phyloP scores from a whole-genome alignment of 495 filamentous ascomycete genomes.

The Extremus antarcticus region DNA sequence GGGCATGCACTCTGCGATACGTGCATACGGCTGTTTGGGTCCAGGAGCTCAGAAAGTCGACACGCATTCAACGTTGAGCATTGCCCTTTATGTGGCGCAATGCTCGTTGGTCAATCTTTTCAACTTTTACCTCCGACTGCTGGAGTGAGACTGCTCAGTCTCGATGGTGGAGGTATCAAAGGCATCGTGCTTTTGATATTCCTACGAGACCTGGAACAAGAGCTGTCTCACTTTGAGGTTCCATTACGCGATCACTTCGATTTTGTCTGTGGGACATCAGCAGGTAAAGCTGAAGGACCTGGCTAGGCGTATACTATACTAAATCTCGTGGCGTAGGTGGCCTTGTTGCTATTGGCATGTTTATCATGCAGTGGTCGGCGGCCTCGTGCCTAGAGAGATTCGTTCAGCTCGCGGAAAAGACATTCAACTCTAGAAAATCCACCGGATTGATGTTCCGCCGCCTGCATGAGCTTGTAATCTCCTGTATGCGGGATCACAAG shows the following conservation, averaged over 20 bases:
- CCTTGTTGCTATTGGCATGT: conserved; percentile 26
- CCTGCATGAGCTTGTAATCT: no score
- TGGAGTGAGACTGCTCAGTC: conserved; percentile 27
- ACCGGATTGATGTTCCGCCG: no score
- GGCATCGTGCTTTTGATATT: conserved; percentile 30
- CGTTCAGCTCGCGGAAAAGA: conserved; percentile 22
- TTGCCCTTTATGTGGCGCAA: conserved; percentile 20
- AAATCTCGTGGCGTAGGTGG: conserved; percentile 21
- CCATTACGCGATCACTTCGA: conserved; percentile 28
- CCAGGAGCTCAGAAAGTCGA: conserved; percentile 6
- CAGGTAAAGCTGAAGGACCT: no score
- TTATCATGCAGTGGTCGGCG: conserved; percentile 22
- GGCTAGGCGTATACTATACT: background rate
- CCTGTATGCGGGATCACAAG: no score
- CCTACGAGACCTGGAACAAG: conserved; percentile 25
- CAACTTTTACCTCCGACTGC: conserved; percentile 28
- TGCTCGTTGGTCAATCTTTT: background rate
- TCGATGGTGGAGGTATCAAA: conserved; percentile 30
- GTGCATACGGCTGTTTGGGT: conserved; percentile 25
- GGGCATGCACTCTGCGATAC: conserved; percentile 28
- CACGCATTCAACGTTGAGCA: conserved; percentile 21
- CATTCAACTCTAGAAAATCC: no score
- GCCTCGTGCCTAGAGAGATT: conserved; percentile 23
- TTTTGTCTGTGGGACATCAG: conserved; percentile 24
- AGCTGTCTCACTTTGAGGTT: conserved; percentile 16